phyloP scores from a whole-genome alignment of 371 early-diverging fungal species.

The Mucor racemosus region DNA sequence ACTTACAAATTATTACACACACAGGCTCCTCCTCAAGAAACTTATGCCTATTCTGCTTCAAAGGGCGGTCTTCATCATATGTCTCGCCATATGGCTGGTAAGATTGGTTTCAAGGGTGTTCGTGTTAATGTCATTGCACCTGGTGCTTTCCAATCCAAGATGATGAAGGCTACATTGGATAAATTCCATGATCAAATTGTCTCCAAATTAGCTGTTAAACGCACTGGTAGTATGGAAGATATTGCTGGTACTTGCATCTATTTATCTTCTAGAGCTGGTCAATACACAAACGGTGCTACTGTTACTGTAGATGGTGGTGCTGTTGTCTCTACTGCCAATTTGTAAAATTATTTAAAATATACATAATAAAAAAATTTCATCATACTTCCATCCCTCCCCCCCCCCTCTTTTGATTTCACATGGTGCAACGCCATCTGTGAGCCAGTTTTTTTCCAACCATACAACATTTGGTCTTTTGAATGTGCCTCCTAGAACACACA shows the following conservation, averaged over 20 bases:
- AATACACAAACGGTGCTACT: constrained; percentile 85
- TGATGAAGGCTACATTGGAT: constrained; percentile 83
- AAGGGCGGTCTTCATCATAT: constrained; percentile 83
- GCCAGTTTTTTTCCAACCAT: too few species aligned
- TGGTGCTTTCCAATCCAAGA: constrained; percentile 86
- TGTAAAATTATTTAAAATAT: too few species aligned
- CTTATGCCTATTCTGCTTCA: constrained; percentile 79
- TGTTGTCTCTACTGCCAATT: constrained; percentile 15
- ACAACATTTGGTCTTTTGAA: too few species aligned
- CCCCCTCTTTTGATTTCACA: too few species aligned
- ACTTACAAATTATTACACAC: not conserved
- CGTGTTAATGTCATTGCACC: constrained; percentile 90
- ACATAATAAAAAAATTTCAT: too few species aligned
- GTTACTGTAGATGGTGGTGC: constrained; percentile 88
- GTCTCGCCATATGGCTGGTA: constrained; percentile 68
- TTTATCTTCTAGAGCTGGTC: constrained; percentile 77
- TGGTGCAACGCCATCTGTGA: too few species aligned
- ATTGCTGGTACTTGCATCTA: constrained; percentile 88
- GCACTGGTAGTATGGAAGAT: constrained; percentile 84
- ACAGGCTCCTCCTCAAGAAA: constrained; percentile 53
- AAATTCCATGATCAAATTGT: constrained; percentile 63
- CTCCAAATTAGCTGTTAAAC: constrained; percentile 63
- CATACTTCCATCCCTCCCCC: too few species aligned
- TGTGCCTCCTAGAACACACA: too few species aligned
- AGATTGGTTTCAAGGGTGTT: constrained; percentile 64